Evolutionary conservation across 2,329 filamentous ascomycete genomes (phyloP).

Genomic region (Aspergillus latus): DNA sequence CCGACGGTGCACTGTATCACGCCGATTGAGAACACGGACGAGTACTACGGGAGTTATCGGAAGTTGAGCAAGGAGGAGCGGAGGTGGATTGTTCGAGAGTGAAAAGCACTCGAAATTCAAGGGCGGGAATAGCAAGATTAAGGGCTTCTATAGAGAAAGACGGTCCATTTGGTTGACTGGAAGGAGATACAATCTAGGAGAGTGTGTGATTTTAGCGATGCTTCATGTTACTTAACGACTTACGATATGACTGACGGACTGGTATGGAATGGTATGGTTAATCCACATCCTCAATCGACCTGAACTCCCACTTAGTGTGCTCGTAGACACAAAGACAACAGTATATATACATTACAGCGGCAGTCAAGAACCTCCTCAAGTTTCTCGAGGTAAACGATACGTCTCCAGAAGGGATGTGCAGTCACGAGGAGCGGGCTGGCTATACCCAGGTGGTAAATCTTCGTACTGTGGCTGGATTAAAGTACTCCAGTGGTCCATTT

Average conservation of each 20-base stretch:
- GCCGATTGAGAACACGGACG: conserved; percentile 49
- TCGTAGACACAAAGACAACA: too few relatives aligned
- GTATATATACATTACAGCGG: too few relatives aligned
- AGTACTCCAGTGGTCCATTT: too few relatives aligned
- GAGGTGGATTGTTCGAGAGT: conserved; percentile 45
- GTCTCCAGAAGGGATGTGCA: too few relatives aligned
- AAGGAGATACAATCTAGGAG: background rate
- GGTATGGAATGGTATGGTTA: background rate
- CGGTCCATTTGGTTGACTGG: conserved; percentile 8
- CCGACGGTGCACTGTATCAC: conserved; percentile 50
- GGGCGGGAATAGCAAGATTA: background rate
- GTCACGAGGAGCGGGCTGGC: too few relatives aligned
- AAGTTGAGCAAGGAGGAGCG: conserved; percentile 49
- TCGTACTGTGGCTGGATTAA: too few relatives aligned
- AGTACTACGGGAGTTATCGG: conserved; percentile 49
- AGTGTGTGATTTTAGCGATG: conserved; percentile 15
- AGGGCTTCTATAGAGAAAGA: background rate
- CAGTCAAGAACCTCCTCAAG: too few relatives aligned
- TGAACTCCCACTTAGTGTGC: too few relatives aligned
- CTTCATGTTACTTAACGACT: conserved; percentile 24
- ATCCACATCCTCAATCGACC: too few relatives aligned
- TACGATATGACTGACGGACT: conserved; percentile 20
- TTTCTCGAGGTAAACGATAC: too few relatives aligned
- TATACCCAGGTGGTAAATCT: too few relatives aligned
- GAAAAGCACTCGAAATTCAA: conserved; percentile 14